Conservation (phyloP, 1,284 basidiomycete species). For the Naganishia liquefaciens region DNA sequence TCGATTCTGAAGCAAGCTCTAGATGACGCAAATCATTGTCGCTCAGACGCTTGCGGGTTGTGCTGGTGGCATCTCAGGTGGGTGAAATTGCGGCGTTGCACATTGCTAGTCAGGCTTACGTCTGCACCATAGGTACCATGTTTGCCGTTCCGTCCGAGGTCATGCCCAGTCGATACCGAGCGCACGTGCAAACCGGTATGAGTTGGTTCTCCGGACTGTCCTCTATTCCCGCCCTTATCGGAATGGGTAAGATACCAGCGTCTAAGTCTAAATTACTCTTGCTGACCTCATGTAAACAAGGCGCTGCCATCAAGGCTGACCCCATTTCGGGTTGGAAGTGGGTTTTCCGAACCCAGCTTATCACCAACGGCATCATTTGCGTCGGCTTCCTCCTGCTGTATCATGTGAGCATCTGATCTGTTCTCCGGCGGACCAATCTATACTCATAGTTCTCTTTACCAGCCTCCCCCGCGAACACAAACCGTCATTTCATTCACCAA, state of each 20-base stretch:
- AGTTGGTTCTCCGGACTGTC: slow-evolving; percentile 21
- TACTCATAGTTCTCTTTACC: background rate
- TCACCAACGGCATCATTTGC: slow-evolving; percentile 14
- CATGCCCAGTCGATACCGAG: slow-evolving; percentile 26
- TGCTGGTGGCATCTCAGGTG: background rate
- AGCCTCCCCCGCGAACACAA: slow-evolving; percentile 24
- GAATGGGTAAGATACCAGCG: slow-evolving; percentile 16
- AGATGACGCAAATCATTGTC: slow-evolving; percentile 26
- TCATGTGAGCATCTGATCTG: background rate
- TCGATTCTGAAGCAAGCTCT: background rate
- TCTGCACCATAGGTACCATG: slow-evolving; percentile 16
- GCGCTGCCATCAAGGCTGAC: slow-evolving; percentile 19
- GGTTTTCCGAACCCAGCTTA: slow-evolving; percentile 20
- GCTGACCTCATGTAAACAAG: background rate
- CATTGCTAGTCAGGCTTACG: too few species aligned
- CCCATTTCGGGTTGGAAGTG: slow-evolving; percentile 20
- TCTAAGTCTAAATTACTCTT: background rate
- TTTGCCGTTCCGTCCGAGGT: slow-evolving; percentile 26
- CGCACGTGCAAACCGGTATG: slow-evolving; percentile 25
- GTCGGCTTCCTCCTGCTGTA: slow-evolving; percentile 19
- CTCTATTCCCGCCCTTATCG: slow-evolving; percentile 20
- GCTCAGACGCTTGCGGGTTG: slow-evolving; percentile 19
- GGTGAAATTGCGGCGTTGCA: too few species aligned
- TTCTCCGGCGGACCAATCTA: background rate
- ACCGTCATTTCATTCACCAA: slow-evolving; percentile 11